Evolutionary conservation across 176 grass and related monocot species (phyloP).

Genomic region (Cenchrus purpureus): DNA sequence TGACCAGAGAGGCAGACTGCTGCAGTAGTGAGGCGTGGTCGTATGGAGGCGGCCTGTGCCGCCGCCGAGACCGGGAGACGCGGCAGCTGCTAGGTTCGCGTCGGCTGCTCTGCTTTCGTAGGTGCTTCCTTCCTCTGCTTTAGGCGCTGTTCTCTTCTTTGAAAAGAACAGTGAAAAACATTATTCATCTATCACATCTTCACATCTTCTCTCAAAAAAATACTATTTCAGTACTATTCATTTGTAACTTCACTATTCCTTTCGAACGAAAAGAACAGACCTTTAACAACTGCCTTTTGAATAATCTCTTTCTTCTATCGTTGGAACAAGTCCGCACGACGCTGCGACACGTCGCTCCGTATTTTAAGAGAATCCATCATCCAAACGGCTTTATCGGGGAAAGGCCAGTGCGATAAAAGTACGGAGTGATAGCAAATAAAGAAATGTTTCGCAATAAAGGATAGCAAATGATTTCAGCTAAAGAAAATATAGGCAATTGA

Average conservation of each 20-base stretch:
- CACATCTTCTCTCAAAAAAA: no score
- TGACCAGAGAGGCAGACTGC: constrained; percentile 30
- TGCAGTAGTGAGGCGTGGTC: not conserved
- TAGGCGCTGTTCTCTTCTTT: no score
- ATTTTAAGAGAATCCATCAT: not conserved
- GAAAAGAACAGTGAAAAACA: no score
- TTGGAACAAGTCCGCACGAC: constrained; percentile 16
- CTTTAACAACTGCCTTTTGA: not conserved
- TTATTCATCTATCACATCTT: no score
- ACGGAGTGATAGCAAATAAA: not conserved
- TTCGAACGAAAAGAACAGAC: no score
- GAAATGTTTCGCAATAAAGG: not conserved
- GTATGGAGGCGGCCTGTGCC: not conserved
- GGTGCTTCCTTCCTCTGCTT: not conserved
- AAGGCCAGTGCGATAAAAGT: not conserved
- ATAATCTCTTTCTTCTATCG: not conserved
- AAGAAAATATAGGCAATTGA: not conserved
- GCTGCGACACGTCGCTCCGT: not conserved
- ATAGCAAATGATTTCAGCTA: not conserved
- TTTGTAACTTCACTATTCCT: no score
- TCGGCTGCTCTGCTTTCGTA: constrained; percentile 12
- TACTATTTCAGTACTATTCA: no score
- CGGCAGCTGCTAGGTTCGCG: not conserved
- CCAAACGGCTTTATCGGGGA: not conserved
- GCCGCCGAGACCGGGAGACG: not conserved